phyloP scores from a whole-genome alignment of 2,329 filamentous ascomycete species.

The Aspergillus intermedius region DNA sequence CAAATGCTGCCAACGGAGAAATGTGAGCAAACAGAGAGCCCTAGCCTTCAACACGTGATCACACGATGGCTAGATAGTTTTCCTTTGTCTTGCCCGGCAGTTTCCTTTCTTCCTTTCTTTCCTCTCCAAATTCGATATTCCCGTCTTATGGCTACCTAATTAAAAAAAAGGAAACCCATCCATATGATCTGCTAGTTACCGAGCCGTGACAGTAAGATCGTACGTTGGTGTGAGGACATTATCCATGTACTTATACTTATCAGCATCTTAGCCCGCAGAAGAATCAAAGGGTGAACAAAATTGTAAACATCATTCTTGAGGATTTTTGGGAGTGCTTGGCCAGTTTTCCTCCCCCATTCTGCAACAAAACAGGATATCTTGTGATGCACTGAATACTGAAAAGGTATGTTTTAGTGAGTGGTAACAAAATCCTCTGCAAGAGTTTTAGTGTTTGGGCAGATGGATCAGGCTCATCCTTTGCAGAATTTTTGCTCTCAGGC shows the following conservation, averaged over 20 bases:
- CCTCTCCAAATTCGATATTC: no score
- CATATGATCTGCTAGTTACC: no score
- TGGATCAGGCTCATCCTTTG: background rate
- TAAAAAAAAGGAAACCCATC: background rate
- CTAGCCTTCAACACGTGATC: no score
- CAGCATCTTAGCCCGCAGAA: background rate
- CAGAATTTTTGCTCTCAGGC: background rate
- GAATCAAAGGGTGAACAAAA: background rate
- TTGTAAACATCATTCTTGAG: background rate
- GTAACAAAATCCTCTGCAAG: background rate
- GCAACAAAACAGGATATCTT: background rate
- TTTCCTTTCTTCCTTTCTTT: no score
- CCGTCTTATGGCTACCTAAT: no score
- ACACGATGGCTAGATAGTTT: no score
- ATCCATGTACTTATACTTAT: background rate
- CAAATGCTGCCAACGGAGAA: no score
- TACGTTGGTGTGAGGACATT: background rate
- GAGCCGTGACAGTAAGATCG: background rate
- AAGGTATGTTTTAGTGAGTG: background rate
- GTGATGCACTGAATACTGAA: background rate
- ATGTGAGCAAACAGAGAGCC: no score
- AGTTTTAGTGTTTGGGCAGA: background rate
- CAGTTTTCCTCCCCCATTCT: background rate
- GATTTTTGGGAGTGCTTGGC: background rate
- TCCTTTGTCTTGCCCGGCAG: no score